A percentile compares a stretch with the other conserved stretches of the same genome.
Conservation (phyloP, 257 asterid genomes). For the Solanum virginianum region DNA sequence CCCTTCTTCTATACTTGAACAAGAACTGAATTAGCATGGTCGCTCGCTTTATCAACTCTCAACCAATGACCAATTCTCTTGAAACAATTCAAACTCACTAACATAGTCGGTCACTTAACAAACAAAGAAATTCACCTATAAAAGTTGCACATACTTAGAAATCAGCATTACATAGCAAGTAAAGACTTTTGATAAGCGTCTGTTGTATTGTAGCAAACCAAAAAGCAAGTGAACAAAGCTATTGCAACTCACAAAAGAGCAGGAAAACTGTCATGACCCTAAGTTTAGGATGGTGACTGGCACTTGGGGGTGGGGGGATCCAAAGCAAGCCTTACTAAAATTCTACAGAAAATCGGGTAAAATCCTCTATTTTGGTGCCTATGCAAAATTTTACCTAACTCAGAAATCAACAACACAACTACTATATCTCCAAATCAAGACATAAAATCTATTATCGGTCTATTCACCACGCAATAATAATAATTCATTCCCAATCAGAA, state of each 20-base stretch:
- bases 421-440: too few relatives aligned
- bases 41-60: not conserved
- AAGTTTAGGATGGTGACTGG: too few relatives aligned
- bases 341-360: too few relatives aligned
- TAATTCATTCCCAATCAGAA: too few relatives aligned
- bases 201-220: not conserved
- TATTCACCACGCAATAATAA: too few relatives aligned
- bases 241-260: not conserved
- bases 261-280: not conserved
- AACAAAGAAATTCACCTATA: not conserved
- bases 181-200: not conserved
- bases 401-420: too few relatives aligned
- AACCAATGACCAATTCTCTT: not conserved
- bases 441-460: too few relatives aligned
- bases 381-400: too few relatives aligned
- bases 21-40: not conserved
- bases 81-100: not conserved
- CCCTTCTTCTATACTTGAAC: not conserved
- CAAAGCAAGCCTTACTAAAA: too few relatives aligned
- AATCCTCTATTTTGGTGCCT: too few relatives aligned
- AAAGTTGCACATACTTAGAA: not conserved
- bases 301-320: too few relatives aligned
- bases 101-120: not conserved
- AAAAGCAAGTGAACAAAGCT: not conserved
- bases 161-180: not conserved